Evolutionary conservation across 129 eudicot species (phyloP), one percentile per base, ranked within the genome.

Genomic region (Chrysanthemum lavandulifolium): DNA sequence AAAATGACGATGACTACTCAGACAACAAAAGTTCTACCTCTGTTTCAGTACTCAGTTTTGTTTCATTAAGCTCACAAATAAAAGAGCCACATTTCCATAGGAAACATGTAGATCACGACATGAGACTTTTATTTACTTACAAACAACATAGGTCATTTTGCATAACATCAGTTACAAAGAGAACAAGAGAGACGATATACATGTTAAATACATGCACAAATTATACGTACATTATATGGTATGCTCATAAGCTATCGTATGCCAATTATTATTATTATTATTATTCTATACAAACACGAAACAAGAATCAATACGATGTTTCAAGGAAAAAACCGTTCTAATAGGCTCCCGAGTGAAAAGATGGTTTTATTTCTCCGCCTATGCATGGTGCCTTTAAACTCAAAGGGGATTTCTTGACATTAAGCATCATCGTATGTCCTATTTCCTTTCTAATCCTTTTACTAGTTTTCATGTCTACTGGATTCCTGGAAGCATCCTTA

Each of bases 341-440:
- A 73, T 51, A 88, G 76, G 72, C 89, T 78, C 33, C 95, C 97
- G 62, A 91, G 76, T 82, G 84, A 91, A 81, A 90, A 90, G 83
- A 89, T 90, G 0, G 80, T 83, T 81, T 84, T 92, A 53, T 65
- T 84, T 68, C 82, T 87, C 10, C 10, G 84, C 54, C 82, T 89
- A 86, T 19, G 21, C 21, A 19, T 0, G 89, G 80, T 40, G 61
- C 66, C 67, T 88, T 83, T 13, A 79, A 73, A 31, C 66, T 79
- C 13, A 67, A 64, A 33, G 88, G 77, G 6, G 83, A 80, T 82
- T 82, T 86, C 78, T 89, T 89, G 65, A 92, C 89, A 40, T 79
- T 89, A n/a, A 92, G 77, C 89, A 84, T 80, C 96, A 92, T 89
- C 0, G 89, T 85, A 7, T 89, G 82, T 36, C 98, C 98, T 12